Percentiles rank a stretch among this genome's conserved stretches.
Conservation (phyloP, 1,139 yeast species). For the Trichomonascaceae sp. region DNA sequence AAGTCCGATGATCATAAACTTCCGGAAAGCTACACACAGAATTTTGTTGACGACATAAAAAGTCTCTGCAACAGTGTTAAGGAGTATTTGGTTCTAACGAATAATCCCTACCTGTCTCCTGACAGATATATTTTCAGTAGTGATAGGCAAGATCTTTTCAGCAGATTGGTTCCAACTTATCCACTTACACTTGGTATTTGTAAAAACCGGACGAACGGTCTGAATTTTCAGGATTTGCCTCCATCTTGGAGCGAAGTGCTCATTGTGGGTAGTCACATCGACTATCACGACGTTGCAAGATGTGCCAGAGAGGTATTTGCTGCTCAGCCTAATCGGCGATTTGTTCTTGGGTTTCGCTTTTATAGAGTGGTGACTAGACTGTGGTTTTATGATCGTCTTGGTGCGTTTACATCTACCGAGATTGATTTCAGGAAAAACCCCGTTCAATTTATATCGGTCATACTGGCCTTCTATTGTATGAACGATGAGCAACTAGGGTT, state of each 20-base stretch:
- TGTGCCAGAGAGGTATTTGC: neutral
- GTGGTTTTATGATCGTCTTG: neutral
- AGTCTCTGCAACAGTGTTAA: neutral
- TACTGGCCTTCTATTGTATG: neutral
- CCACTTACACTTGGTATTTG: neutral
- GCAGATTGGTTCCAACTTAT: neutral
- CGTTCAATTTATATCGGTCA: neutral
- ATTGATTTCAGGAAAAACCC: neutral
- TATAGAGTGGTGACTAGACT: neutral
- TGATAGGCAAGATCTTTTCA: neutral
- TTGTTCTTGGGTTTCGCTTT: neutral
- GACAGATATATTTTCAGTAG: neutral
- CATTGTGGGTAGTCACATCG: neutral
- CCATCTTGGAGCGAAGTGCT: neutral
- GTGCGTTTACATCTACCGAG: neutral
- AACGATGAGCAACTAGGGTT: neutral
- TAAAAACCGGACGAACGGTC: neutral
- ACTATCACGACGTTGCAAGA: neutral
- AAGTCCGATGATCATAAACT: neutral
- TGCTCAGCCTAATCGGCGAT: neutral
- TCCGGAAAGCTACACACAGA: too few species aligned
- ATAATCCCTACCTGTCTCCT: neutral
- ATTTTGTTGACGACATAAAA: neutral
- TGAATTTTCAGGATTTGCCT: neutral
- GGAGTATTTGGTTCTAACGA: neutral